Evolutionary conservation across 352 stramenopile species (phyloP).

Genomic region (Phytophthora colocasiae): DNA sequence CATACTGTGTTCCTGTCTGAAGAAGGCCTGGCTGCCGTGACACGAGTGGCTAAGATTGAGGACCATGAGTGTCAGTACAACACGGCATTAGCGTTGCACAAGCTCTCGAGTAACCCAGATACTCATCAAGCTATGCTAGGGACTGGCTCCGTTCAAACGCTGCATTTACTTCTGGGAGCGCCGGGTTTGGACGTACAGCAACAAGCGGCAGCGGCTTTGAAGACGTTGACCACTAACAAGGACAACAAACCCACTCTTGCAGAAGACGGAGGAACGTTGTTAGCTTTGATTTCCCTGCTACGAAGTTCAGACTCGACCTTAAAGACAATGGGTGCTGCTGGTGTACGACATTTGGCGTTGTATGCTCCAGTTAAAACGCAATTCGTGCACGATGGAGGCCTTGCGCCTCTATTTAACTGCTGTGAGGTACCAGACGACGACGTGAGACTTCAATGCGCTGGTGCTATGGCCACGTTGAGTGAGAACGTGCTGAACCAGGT

Average conservation of each 20-base stretch:
- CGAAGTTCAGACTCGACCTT: constrained; percentile 80
- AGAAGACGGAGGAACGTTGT: constrained; percentile 84
- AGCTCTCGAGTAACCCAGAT: constrained; percentile 77
- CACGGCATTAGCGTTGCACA: constrained; percentile 88
- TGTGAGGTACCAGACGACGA: constrained; percentile 75
- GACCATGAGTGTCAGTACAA: constrained; percentile 94
- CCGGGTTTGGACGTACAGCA: constrained; percentile 79
- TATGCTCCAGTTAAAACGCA: constrained; percentile 71
- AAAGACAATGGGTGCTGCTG: constrained; percentile 88
- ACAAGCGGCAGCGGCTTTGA: constrained; percentile 92
- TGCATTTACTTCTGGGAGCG: constrained; percentile 81
- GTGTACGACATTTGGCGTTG: constrained; percentile 90
- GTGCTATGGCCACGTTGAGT: constrained; percentile 90
- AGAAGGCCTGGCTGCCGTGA: constrained; percentile 80
- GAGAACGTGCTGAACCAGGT: constrained; percentile 94
- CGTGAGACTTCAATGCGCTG: constrained; percentile 90
- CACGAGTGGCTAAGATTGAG: constrained; percentile 90
- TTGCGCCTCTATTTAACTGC: constrained; percentile 69
- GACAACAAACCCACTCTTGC: constrained; percentile 92
- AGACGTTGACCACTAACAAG: constrained; percentile 91
- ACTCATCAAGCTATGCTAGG: constrained; percentile 78
- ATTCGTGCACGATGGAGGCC: constrained; percentile 73
- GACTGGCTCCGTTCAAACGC: constrained; percentile 59
- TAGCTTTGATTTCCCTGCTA: constrained; percentile 85
- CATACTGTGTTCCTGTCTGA: constrained; percentile 86